Conservation (phyloP, 805 yeast genomes). For the Ogataea thermomethanolica region DNA sequence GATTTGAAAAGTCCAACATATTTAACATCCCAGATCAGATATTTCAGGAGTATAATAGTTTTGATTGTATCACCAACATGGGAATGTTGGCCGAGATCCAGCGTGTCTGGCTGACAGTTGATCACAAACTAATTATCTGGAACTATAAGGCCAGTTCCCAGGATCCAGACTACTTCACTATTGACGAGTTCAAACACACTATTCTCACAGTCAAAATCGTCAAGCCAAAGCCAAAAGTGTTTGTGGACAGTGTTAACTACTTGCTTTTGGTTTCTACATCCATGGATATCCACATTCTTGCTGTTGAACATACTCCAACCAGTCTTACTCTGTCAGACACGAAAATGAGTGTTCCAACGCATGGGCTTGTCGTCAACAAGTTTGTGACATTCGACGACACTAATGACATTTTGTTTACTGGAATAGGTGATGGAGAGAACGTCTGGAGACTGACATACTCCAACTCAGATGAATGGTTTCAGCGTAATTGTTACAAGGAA, state of each 20-base stretch:
- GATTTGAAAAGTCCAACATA: conserved; percentile 70
- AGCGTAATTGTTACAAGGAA: conserved; percentile 75
- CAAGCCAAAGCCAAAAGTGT: conserved; percentile 78
- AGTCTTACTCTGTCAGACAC: conserved; percentile 75
- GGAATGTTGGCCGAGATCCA: conserved; percentile 80
- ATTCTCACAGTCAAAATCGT: conserved; percentile 73
- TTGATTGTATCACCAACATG: conserved; percentile 67
- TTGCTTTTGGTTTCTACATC: conserved; percentile 78
- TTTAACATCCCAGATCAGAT: conserved; percentile 78
- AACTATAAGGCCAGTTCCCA: conserved; percentile 48
- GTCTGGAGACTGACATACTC: conserved; percentile 88
- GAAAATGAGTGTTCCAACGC: conserved; percentile 72
- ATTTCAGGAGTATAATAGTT: conserved; percentile 64
- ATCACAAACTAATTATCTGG: conserved; percentile 82
- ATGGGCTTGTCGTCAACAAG: conserved; percentile 69
- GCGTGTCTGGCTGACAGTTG: conserved; percentile 83
- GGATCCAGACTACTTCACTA: conserved; percentile 64
- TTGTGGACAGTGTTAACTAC: conserved; percentile 72
- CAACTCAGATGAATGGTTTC: conserved; percentile 81
- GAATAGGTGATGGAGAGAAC: conserved; percentile 71
- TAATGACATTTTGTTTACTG: conserved; percentile 80
- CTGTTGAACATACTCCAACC: conserved; percentile 52
- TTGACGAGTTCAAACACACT: conserved; percentile 78
- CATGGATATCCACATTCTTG: conserved; percentile 70
- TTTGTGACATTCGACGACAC: conserved; percentile 58